Base-by-base conservation (phyloP, 169 alveolate species). In the Plasmodium chabaudi region DNA sequence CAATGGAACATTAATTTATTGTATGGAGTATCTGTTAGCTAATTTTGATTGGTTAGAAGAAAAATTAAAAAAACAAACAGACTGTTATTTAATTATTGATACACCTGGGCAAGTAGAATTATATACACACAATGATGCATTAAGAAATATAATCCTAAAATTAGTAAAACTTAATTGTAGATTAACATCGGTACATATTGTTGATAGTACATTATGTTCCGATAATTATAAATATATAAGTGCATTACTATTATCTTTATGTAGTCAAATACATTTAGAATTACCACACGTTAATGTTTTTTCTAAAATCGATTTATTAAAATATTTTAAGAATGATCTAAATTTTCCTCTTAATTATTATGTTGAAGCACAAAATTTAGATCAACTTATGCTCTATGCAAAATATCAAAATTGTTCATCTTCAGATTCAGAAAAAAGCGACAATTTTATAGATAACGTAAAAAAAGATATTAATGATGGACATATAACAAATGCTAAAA, bases 81-180 rank as follows among this genome's bases (percentile, higher is more conserved):
- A 94, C 53, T 72, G 93, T n/a, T 98, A 98, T 93, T 86, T 97
- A 69, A 88, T 98, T 74, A 95, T 98, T 55, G 99, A 98, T 57
- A 90, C 98, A 47, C 99, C 99, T 0, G 99, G 99, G 0, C 99
- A 98, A 89, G 98, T 98, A 56, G 99, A 98, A 93, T 89, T 98
- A 61, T 98, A 97, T 93, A 96, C 98, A 19, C 99, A 98, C 93
- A 96, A 98, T 88, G 96, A 92, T 42, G 96, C 97, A 3, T 95
- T 98, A 88, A 94, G 91, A 60, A 93, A 94, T 10, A 95, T 98
- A 49, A 79, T 97, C n/a, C 60, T 88, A 17, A 71, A 73, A 19
- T 88, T 98, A 56, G 88, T 92, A 55, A 94, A 94, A 82, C 88
- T 92, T 10, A 95, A 93, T 46, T 90, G 89, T 44, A 86, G 97